These are phyloP conservation scores for Aspergillus sp. DNA, from an alignment of 2,329 filamentous ascomycete species.

Conservation along the genomic window DNA sequence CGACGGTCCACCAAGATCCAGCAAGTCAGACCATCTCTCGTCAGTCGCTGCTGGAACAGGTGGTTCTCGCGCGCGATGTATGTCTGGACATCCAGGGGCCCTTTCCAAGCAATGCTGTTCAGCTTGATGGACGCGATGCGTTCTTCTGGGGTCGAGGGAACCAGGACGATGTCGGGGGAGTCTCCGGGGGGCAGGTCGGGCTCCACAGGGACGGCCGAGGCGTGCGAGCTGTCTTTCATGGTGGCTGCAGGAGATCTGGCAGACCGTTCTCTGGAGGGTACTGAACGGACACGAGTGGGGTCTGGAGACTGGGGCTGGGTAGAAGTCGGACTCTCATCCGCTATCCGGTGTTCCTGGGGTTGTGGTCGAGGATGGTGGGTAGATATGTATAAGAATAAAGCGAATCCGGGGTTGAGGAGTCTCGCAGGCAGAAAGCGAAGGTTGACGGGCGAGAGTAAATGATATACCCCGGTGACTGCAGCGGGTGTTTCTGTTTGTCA, in stretches of 20 bases:
- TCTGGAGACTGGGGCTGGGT: too few species aligned
- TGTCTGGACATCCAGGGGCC: slow-evolving; percentile 43
- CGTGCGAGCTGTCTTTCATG: slow-evolving; percentile 23
- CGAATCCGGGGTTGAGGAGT: neutral
- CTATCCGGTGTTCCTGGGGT: neutral
- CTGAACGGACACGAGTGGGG: neutral
- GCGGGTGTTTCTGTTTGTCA: slow-evolving; percentile 21
- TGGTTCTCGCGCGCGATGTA: slow-evolving; percentile 51
- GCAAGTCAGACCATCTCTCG: slow-evolving; percentile 46
- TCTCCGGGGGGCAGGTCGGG: slow-evolving; percentile 37
- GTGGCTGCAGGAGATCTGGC: slow-evolving; percentile 1
- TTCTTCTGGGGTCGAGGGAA: slow-evolving; percentile 47
- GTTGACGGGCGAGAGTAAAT: too few species aligned
- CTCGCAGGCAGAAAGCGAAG: too few species aligned
- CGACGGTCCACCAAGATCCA: slow-evolving; percentile 50
- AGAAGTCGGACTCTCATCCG: slow-evolving; percentile 3
- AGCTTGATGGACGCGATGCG: slow-evolving; percentile 42
- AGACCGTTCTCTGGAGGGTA: too few species aligned
- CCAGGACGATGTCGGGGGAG: slow-evolving; percentile 44
- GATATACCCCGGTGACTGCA: too few species aligned
- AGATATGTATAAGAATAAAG: slow-evolving; percentile 1
- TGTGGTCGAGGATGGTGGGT: slow-evolving; percentile 1
- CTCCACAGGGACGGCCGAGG: slow-evolving; percentile 18
- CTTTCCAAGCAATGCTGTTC: slow-evolving; percentile 51
- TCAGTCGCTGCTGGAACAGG: slow-evolving; percentile 44